Percentiles rank a stretch among this genome's conserved stretches.
Evolutionary conservation across 2,329 filamentous ascomycete species (phyloP).

Genomic region (Sphaerulina vaccinii): DNA sequence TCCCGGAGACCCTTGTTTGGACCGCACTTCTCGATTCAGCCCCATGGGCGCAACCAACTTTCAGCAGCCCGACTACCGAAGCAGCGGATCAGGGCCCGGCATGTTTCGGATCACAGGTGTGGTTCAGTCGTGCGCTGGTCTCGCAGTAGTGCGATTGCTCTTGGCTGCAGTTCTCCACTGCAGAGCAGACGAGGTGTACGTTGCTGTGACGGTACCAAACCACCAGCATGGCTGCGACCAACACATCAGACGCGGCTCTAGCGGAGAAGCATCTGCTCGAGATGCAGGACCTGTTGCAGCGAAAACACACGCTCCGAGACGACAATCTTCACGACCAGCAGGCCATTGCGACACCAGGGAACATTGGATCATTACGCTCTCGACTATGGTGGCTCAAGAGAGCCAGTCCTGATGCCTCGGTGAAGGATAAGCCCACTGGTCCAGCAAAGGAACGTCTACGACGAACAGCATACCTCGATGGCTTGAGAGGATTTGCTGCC

Average conservation of each 20-base stretch:
- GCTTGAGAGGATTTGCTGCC: slow-evolving; percentile 64
- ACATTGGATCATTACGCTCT: not conserved
- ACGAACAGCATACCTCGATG: slow-evolving; percentile 61
- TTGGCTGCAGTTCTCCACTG: too few relatives aligned
- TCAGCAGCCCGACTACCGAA: too few relatives aligned
- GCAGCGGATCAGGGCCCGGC: too few relatives aligned
- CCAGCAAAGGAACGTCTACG: slow-evolving; percentile 23
- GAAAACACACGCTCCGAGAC: not conserved
- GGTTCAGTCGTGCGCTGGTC: too few relatives aligned
- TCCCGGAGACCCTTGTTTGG: too few relatives aligned
- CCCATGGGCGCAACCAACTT: too few relatives aligned
- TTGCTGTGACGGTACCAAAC: too few relatives aligned
- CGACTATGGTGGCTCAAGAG: not conserved
- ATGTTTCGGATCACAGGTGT: too few relatives aligned
- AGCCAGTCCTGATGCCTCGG: not conserved
- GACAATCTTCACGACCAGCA: not conserved
- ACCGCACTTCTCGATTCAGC: too few relatives aligned
- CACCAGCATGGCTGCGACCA: not conserved
- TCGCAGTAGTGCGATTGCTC: too few relatives aligned
- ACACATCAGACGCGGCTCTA: not conserved
- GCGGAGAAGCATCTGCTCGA: not conserved
- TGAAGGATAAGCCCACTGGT: not conserved
- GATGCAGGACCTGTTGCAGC: not conserved
- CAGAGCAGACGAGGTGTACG: too few relatives aligned
- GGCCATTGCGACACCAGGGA: too few relatives aligned